These are phyloP conservation scores for Exobasidium rhododendri DNA, from an alignment of 1,284 basidiomycete species.

Conservation along the genomic window DNA sequence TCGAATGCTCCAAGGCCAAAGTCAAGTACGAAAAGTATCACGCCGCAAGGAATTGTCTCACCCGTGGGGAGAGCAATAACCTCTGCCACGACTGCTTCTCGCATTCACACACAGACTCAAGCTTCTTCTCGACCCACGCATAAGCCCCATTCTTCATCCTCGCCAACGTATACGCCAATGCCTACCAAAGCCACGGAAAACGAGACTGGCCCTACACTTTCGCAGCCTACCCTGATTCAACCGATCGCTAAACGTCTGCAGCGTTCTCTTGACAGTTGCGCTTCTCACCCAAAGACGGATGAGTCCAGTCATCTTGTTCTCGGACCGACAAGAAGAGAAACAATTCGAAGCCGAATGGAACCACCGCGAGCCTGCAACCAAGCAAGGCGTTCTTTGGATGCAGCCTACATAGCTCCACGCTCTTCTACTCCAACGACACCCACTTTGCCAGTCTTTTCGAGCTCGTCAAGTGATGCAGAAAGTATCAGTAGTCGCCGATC, in stretches of 20 bases:
- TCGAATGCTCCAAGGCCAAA: not conserved
- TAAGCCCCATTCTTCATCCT: not conserved
- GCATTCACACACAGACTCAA: not conserved
- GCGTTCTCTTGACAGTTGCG: not conserved
- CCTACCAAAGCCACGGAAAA: not conserved
- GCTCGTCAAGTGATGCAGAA: not conserved
- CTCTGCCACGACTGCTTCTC: not conserved
- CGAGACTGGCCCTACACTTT: not conserved
- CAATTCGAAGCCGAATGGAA: not conserved
- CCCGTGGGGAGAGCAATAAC: not conserved
- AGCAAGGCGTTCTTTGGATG: constrained; percentile 6
- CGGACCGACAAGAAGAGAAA: not conserved
- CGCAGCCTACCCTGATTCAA: not conserved
- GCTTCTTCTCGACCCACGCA: not conserved
- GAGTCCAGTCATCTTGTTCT: not conserved
- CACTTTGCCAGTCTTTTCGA: not conserved
- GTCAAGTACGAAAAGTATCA: not conserved
- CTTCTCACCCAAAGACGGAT: not conserved
- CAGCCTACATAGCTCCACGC: constrained; percentile 6
- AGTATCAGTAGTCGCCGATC: not conserved
- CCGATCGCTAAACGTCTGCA: not conserved
- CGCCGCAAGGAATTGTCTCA: constrained; percentile 1
- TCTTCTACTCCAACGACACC: not conserved
- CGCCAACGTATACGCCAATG: not conserved
- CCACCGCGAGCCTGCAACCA: not conserved